phyloP scores from a whole-genome alignment of 1,284 basidiomycete species.

The Neotropicomus parvogracilis region DNA sequence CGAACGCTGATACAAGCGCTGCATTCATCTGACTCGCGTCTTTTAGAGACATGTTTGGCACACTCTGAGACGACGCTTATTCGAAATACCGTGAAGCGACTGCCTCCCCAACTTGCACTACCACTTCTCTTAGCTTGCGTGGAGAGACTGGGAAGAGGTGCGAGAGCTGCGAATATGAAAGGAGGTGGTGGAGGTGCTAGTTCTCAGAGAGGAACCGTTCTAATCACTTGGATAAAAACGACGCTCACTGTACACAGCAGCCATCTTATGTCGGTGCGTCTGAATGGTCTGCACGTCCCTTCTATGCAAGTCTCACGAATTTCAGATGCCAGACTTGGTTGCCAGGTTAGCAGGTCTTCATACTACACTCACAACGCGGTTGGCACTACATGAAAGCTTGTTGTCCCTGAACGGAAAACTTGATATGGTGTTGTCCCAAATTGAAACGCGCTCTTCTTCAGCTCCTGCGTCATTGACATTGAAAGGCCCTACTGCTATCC shows the following conservation, averaged over 20 bases:
- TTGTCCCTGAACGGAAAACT: constrained; percentile 85
- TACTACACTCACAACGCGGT: constrained; percentile 74
- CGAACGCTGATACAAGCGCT: constrained; percentile 95
- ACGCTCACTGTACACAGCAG: constrained; percentile 87
- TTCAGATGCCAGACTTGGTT: constrained; percentile 81
- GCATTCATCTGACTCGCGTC: constrained; percentile 87
- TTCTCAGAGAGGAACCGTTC: constrained; percentile 78
- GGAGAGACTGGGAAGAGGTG: constrained; percentile 82
- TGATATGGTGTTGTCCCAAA: constrained; percentile 92
- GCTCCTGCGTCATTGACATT: constrained; percentile 54
- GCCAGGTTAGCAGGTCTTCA: constrained; percentile 82
- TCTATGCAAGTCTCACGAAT: constrained; percentile 24
- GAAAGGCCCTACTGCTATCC: constrained; percentile 34
- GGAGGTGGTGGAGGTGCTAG: constrained; percentile 81
- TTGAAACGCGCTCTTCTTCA: constrained; percentile 75
- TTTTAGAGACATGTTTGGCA: constrained; percentile 85
- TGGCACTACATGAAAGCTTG: constrained; percentile 82
- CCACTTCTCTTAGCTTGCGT: constrained; percentile 88
- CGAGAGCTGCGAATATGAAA: constrained; percentile 66
- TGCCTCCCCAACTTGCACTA: constrained; percentile 89
- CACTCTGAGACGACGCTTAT: constrained; percentile 84
- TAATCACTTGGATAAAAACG: constrained; percentile 88
- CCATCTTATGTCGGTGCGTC: constrained; percentile 88
- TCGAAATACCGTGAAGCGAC: constrained; percentile 81
- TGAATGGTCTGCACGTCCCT: not conserved